phyloP scores from a whole-genome alignment of 805 yeast genomes.

The Ogataea saltuana region DNA sequence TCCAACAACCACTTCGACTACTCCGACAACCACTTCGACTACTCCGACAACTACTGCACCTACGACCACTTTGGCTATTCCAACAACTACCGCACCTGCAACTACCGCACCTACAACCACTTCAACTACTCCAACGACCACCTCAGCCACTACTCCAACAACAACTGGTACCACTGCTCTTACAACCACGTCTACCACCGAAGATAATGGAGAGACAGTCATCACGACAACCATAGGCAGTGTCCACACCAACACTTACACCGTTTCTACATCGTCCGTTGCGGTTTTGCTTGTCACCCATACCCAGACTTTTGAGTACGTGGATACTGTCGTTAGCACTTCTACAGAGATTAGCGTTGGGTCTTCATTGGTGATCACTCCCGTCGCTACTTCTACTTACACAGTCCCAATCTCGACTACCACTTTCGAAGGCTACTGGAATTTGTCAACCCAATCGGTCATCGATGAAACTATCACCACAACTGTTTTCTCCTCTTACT shows the following conservation, averaged over 20 bases:
- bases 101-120: conserved; percentile 6
- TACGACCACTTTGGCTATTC: conserved; percentile 7
- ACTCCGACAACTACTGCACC: conserved; percentile 13
- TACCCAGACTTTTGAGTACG: conserved; percentile 14
- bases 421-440: conserved; percentile 16
- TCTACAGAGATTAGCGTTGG: conserved; percentile 8
- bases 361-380: conserved; percentile 11
- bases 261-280: conserved; percentile 22
- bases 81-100: conserved; percentile 9
- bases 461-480: conserved; percentile 9
- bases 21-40: conserved; percentile 8
- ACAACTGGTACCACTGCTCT: conserved; percentile 3
- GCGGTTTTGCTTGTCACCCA: conserved; percentile 21
- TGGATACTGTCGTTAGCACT: conserved; percentile 9
- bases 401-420: conserved; percentile 13
- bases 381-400: conserved; percentile 15
- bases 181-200: background rate
- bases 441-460: conserved; percentile 7
- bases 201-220: conserved; percentile 9
- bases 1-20: conserved; percentile 10
- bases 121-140: conserved; percentile 3
- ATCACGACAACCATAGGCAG: conserved; percentile 18
- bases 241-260: conserved; percentile 18
- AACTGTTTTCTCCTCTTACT: conserved; percentile 11
- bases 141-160: conserved; percentile 1